A percentile compares a stretch with the other conserved stretches of the same genome.
Evolutionary conservation across 495 filamentous ascomycete genomes (phyloP).

Genomic region (Rhizodiscina lignyota): DNA sequence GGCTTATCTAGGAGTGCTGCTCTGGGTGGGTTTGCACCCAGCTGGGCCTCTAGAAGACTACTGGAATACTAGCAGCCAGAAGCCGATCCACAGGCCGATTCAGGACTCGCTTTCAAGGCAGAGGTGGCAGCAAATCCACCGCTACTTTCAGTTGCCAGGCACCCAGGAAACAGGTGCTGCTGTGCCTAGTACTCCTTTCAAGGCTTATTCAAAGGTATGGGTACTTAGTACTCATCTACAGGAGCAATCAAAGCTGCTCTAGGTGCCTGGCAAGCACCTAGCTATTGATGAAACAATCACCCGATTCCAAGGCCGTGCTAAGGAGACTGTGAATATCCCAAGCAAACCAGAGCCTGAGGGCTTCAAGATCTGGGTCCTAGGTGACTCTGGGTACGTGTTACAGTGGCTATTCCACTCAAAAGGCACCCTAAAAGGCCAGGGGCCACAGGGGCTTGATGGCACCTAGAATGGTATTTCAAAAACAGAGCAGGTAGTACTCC

Average conservation of each 20-base stretch:
- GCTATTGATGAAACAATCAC: background rate
- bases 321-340: slow-evolving; percentile 2
- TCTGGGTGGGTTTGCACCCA: no score
- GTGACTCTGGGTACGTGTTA: slow-evolving; percentile 1
- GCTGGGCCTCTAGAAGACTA: no score
- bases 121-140: no score
- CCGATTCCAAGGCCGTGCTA: background rate
- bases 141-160: no score
- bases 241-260: background rate
- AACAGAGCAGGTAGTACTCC: background rate
- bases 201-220: no score
- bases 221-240: no score
- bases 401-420: slow-evolving; percentile 1
- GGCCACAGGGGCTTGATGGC: background rate
- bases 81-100: no score
- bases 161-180: no score
- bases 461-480: background rate
- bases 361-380: slow-evolving; percentile 3
- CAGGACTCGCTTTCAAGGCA: no score
- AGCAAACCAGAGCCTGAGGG: slow-evolving; percentile 1
- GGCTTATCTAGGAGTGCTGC: no score
- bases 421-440: background rate
- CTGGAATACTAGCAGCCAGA: no score
- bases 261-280: background rate
- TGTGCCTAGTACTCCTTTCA: no score